Conservation (phyloP, 2,329 filamentous ascomycete genomes). For the Fusarium buxicola region DNA sequence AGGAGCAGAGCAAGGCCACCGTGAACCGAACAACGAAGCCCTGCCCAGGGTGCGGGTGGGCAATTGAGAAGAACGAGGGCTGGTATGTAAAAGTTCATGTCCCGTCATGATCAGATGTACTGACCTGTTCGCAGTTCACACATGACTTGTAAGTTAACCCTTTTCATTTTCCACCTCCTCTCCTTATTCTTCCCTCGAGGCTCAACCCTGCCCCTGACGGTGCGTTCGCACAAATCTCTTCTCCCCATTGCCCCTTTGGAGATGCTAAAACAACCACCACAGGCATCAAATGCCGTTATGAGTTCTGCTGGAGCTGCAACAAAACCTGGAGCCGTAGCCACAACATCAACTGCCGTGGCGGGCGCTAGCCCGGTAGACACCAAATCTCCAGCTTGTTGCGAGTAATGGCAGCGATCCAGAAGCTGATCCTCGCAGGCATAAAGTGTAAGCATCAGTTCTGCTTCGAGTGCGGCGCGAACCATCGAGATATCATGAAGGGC, state of each 20-base stretch:
- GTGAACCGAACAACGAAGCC: slow-evolving; percentile 51
- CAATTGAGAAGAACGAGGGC: slow-evolving; percentile 56
- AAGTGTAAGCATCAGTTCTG: slow-evolving; percentile 52
- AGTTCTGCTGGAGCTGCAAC: slow-evolving; percentile 53
- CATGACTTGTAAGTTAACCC: slow-evolving; percentile 55
- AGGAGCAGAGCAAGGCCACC: slow-evolving; percentile 47
- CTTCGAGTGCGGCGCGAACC: slow-evolving; percentile 53
- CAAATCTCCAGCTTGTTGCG: neutral
- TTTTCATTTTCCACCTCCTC: neutral
- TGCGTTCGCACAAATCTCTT: slow-evolving; percentile 25
- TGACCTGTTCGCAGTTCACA: slow-evolving; percentile 51
- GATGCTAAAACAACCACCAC: slow-evolving; percentile 30
- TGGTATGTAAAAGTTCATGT: slow-evolving; percentile 53
- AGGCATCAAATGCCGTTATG: slow-evolving; percentile 51
- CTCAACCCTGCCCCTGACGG: slow-evolving; percentile 16
- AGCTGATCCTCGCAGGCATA: slow-evolving; percentile 47
- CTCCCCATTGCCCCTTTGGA: neutral
- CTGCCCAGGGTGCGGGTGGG: slow-evolving; percentile 53
- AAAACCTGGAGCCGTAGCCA: slow-evolving; percentile 38
- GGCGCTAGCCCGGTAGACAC: neutral
- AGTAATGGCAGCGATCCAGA: neutral
- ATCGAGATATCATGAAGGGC: slow-evolving; percentile 47
- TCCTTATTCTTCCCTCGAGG: slow-evolving; percentile 4
- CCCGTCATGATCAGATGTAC: slow-evolving; percentile 1
- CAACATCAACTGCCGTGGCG: slow-evolving; percentile 38